Percentiles rank a stretch among this genome's conserved stretches.
phyloP scores from a whole-genome alignment of 1,284 basidiomycete genomes.

The Irpex sp. region DNA sequence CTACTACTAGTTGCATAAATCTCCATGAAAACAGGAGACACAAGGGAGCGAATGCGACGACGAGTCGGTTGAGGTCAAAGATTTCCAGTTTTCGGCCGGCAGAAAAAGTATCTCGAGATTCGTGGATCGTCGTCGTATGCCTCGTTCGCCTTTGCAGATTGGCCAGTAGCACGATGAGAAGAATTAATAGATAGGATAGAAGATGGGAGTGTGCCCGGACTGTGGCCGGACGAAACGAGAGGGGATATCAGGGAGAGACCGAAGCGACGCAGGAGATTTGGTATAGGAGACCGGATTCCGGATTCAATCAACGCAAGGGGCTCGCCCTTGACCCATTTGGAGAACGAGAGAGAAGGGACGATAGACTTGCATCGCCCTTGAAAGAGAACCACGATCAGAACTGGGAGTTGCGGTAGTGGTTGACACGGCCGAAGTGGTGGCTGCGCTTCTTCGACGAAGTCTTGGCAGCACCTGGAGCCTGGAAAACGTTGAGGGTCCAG shows the following conservation, averaged over 20 bases:
- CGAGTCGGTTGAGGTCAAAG: not conserved
- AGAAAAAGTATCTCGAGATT: not conserved
- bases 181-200: not conserved
- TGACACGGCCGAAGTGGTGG: conserved; percentile 17
- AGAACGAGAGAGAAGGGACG: not conserved
- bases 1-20: not conserved
- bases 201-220: not conserved
- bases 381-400: not conserved
- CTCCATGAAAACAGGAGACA: not conserved
- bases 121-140: not conserved
- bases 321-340: not conserved
- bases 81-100: not conserved
- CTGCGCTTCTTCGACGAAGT: conserved; percentile 8
- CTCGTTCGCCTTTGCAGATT: not conserved
- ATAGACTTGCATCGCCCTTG: not conserved
- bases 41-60: not conserved
- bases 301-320: not conserved
- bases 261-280: not conserved
- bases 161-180: not conserved
- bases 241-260: not conserved
- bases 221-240: not conserved
- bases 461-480: not conserved
- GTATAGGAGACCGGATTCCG: not conserved
- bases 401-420: conserved; percentile 6
- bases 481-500: conserved; percentile 19